Evolutionary conservation across 2,329 filamentous ascomycete species (phyloP).

Genomic region (Ciborinia camelliae): DNA sequence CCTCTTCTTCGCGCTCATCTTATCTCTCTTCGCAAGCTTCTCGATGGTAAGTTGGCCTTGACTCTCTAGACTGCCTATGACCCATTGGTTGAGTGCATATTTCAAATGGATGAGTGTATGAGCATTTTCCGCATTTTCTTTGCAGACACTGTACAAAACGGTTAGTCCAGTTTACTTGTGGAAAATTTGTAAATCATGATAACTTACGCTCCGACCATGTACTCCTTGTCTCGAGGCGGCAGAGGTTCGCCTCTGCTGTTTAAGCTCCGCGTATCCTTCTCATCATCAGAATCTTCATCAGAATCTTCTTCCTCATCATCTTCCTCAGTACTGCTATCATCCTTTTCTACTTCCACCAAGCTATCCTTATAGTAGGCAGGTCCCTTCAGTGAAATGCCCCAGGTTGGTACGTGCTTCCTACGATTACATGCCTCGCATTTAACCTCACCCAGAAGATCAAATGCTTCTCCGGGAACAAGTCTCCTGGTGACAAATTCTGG

Average conservation of each 20-base stretch:
- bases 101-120: slow-evolving; percentile 76
- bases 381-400: slow-evolving; percentile 59
- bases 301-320: slow-evolving; percentile 41
- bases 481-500: slow-evolving; percentile 49
- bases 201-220: slow-evolving; percentile 50
- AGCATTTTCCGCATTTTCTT: slow-evolving; percentile 62
- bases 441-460: slow-evolving; percentile 40
- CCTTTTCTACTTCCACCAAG: slow-evolving; percentile 59
- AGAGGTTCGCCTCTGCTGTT: slow-evolving; percentile 49
- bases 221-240: slow-evolving; percentile 45
- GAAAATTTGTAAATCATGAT: background rate
- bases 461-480: slow-evolving; percentile 40
- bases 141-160: slow-evolving; percentile 46
- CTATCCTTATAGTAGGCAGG: slow-evolving; percentile 63
- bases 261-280: slow-evolving; percentile 39
- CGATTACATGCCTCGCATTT: slow-evolving; percentile 60
- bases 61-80: slow-evolving; percentile 57
- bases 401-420: slow-evolving; percentile 64
- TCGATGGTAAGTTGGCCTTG: slow-evolving; percentile 56
- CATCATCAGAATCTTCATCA: slow-evolving; percentile 37
- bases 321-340: slow-evolving; percentile 32
- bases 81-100: slow-evolving; percentile 67
- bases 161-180: slow-evolving; percentile 28
- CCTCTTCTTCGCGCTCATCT: slow-evolving; percentile 57
- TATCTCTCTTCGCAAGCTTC: slow-evolving; percentile 58